Conservation (phyloP, 768 basidiomycete species). For the Leccinum uliginosum region DNA sequence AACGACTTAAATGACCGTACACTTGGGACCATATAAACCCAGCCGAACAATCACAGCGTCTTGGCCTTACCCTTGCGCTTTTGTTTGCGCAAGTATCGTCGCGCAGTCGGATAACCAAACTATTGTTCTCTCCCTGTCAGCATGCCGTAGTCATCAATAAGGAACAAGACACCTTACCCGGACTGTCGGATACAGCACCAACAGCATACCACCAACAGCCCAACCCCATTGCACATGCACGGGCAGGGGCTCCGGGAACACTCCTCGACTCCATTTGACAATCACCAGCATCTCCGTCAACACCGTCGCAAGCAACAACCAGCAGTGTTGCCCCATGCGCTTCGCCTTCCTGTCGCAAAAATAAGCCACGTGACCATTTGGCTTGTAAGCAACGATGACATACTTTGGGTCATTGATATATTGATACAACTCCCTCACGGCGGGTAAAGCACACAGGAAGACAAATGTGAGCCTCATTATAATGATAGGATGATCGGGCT, state of each 20-base stretch:
- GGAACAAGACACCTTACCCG: conserved; percentile 43
- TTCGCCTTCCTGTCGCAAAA: conserved; percentile 59
- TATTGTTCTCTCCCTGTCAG: conserved; percentile 24
- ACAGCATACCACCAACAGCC: conserved; percentile 50
- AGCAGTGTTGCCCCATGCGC: conserved; percentile 87
- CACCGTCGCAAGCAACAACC: conserved; percentile 84
- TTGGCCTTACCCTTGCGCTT: conserved; percentile 32
- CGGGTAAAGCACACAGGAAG: conserved; percentile 84
- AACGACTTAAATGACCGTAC: no score
- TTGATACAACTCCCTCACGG: conserved; percentile 78
- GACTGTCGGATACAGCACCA: conserved; percentile 65
- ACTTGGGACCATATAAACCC: no score
- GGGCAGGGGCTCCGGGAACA: conserved; percentile 64
- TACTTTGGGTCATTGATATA: conserved; percentile 82
- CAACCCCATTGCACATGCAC: conserved; percentile 60
- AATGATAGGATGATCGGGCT: conserved; percentile 83
- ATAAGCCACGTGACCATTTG: conserved; percentile 1
- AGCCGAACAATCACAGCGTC: conserved; percentile 19
- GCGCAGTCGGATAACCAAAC: conserved; percentile 62
- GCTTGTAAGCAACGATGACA: conserved; percentile 14
- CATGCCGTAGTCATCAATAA: neutral
- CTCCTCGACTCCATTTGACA: conserved; percentile 75
- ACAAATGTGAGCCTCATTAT: conserved; percentile 68
- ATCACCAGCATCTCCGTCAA: conserved; percentile 78
- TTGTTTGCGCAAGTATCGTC: conserved; percentile 45